Conservation (phyloP, 306 rosid genomes). For the Lupinus albus region DNA sequence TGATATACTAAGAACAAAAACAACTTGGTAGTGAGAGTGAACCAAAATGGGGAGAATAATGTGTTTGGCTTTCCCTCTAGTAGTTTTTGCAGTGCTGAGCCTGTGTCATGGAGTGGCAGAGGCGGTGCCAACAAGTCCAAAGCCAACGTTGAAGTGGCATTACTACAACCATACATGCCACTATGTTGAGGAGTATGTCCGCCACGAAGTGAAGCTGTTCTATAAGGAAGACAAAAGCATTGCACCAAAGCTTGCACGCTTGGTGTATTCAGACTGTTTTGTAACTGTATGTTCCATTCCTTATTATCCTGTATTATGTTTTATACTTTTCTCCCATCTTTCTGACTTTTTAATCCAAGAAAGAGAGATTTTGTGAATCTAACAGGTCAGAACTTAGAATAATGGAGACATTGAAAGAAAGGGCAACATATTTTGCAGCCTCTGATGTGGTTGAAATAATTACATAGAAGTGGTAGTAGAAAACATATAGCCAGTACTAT, state of each 20-base stretch:
- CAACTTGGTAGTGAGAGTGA: slow-evolving; percentile 8
- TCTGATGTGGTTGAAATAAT: too few relatives aligned
- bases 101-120: slow-evolving; percentile 37
- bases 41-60: slow-evolving; percentile 42
- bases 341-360: background rate
- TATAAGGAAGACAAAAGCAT: slow-evolving; percentile 57
- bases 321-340: background rate
- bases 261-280: slow-evolving; percentile 75
- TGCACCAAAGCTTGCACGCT: slow-evolving; percentile 64
- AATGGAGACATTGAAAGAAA: too few relatives aligned
- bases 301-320: background rate
- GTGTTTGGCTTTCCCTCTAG: slow-evolving; percentile 34
- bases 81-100: slow-evolving; percentile 43
- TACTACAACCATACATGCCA: slow-evolving; percentile 56
- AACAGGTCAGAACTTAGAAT: background rate
- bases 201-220: slow-evolving; percentile 52
- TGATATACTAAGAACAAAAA: slow-evolving; percentile 23
- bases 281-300: slow-evolving; percentile 51
- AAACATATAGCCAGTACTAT: background rate
- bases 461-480: background rate
- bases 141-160: slow-evolving; percentile 59
- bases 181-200: slow-evolving; percentile 55
- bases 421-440: too few relatives aligned
- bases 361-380: background rate
- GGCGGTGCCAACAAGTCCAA: slow-evolving; percentile 37